Conservation (phyloP, 768 basidiomycete genomes). For the Amylocystis lapponica region DNA sequence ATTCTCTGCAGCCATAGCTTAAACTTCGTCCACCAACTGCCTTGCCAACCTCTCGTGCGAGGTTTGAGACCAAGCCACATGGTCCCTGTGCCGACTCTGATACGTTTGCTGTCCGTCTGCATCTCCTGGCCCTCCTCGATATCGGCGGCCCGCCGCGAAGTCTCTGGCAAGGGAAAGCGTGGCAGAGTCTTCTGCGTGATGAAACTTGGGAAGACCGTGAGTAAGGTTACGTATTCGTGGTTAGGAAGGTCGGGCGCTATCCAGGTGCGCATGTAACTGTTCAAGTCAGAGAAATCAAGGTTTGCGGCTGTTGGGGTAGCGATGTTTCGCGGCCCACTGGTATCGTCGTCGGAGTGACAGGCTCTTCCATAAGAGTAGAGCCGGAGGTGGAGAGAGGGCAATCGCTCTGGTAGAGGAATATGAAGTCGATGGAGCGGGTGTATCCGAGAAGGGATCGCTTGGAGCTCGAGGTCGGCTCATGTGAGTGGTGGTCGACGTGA, state of each 20-base stretch:
- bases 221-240: slow-evolving; percentile 62
- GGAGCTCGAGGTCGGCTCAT: slow-evolving; percentile 67
- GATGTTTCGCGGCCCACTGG: slow-evolving; percentile 29
- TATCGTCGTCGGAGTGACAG: slow-evolving; percentile 32
- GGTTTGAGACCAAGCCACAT: slow-evolving; percentile 69
- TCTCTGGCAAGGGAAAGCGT: slow-evolving; percentile 48
- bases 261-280: slow-evolving; percentile 70
- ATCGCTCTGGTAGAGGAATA: slow-evolving; percentile 45
- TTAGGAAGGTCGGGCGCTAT: slow-evolving; percentile 74
- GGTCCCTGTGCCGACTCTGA: slow-evolving; percentile 75
- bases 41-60: slow-evolving; percentile 63
- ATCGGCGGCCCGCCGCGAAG: slow-evolving; percentile 41
- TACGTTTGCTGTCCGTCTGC: slow-evolving; percentile 45
- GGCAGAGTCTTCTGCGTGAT: slow-evolving; percentile 65
- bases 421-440: slow-evolving; percentile 52
- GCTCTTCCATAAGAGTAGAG: slow-evolving; percentile 35
- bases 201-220: slow-evolving; percentile 74
- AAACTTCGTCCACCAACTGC: slow-evolving; percentile 76
- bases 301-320: slow-evolving; percentile 25
- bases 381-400: slow-evolving; percentile 26
- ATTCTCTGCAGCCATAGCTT: slow-evolving; percentile 72
- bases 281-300: slow-evolving; percentile 29
- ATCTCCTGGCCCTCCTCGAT: slow-evolving; percentile 67
- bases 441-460: slow-evolving; percentile 77
- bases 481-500: slow-evolving; percentile 38